Evolutionary conservation across 2,329 filamentous ascomycete genomes (phyloP), one percentile per base, ranked within the genome.

Genomic region (Beauveria scarabaeidicola): DNA sequence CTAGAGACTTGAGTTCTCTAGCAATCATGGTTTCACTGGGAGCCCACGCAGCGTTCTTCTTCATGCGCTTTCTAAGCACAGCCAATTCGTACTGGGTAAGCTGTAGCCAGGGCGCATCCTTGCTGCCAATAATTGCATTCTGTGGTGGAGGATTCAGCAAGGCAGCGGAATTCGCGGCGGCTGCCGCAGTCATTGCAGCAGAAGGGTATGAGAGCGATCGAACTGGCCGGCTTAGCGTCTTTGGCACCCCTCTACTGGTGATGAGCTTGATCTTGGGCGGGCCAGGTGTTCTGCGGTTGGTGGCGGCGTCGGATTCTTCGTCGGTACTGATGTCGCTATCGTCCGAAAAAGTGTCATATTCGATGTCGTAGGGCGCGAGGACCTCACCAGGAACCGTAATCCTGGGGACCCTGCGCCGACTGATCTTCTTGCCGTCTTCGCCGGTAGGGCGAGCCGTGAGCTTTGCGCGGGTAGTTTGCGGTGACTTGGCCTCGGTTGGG

Each of bases 21-120:
- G 88, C 83, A 63, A 93, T 89, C 90, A 94, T 94, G 0, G 90
- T 92, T 66, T 90, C 88, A 63, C 88, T 92, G 0, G 90, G 90
- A 3, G 84, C 86, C 90, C 90, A 94, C 5, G 89, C 86, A 0
- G 89, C 88, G 68, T 94, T 94, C 78, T 94, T 94, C 81, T 94
- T 94, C 90, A 94, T 94, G 19, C 88, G 81, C 74, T 94, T 94
- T 62, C 90, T 79, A 8, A 94, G 78, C 63, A 85, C 81, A 1
- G 84, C 85, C 51, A 88, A 76, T 68, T 88, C 85, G 63, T 82
- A 87, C 17, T 79, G 75, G 7, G 84, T 87, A 41, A 88, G 76
- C 65, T 84, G 83, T 25, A 87, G 75, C 85, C 85, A 88, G 0
- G 85, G 85, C 11, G 82, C 80, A 66, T 87, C 81, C 3, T 76